Percentiles rank a stretch among this genome's conserved stretches.
Conservation (phyloP, 306 rosid genomes). For the Sicyos baderoa region DNA sequence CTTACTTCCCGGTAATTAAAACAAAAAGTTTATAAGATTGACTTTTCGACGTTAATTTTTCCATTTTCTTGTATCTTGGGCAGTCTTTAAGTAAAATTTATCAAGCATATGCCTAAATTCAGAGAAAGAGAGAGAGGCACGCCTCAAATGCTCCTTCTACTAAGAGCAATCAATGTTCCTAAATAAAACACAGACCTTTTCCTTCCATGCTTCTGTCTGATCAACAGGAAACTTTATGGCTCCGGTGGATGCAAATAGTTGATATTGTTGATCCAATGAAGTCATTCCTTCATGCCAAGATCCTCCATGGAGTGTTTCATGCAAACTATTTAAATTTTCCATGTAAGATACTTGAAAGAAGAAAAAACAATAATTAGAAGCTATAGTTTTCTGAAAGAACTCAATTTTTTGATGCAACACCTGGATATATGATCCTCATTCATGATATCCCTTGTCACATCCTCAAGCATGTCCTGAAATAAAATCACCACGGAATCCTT, state of each 20-base stretch:
- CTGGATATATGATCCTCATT: conserved; percentile 71
- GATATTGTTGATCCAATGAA: conserved; percentile 57
- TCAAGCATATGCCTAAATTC: neutral
- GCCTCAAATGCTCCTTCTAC: neutral
- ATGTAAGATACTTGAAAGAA: conserved; percentile 14
- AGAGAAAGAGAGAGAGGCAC: neutral
- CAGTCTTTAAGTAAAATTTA: neutral
- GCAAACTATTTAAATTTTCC: conserved; percentile 37
- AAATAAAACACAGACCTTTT: conserved; percentile 49
- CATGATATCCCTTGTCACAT: conserved; percentile 85
- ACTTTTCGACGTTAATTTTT: neutral
- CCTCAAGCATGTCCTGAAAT: conserved; percentile 98
- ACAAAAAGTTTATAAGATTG: neutral
- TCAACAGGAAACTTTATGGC: conserved; percentile 84
- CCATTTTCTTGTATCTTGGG: neutral
- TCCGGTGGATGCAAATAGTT: conserved; percentile 87
- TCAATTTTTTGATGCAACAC: conserved; percentile 32
- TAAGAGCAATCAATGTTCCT: neutral
- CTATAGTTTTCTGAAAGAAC: neutral
- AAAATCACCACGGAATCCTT: conserved; percentile 78
- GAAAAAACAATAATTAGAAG: conserved; percentile 10
- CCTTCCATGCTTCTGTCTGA: conserved; percentile 78
- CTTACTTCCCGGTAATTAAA: neutral
- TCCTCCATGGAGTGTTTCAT: conserved; percentile 66
- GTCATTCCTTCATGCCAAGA: conserved; percentile 63